Conservation (phyloP, 2,329 filamentous ascomycete species). For the Cladobotryum mycophilum region DNA sequence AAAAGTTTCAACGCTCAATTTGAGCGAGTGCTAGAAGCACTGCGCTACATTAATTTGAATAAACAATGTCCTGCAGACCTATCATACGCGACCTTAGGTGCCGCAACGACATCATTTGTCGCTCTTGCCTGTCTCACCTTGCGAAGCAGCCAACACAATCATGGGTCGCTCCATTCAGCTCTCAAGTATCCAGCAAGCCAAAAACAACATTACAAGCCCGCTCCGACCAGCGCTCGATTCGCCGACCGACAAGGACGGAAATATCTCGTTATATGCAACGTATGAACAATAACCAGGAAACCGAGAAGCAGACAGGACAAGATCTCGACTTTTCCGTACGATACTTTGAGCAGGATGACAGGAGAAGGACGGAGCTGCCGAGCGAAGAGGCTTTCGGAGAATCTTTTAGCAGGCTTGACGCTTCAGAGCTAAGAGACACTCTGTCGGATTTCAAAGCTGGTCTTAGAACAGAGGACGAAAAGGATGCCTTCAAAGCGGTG, state of each 20-base stretch:
- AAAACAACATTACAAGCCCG: conserved; percentile 15
- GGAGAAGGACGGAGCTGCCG: conserved; percentile 31
- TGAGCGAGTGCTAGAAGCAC: conserved; percentile 11
- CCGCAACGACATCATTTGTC: conserved; percentile 32
- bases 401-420: conserved; percentile 31
- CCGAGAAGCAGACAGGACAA: conserved; percentile 13
- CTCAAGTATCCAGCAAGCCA: conserved; percentile 18
- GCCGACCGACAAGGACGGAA: conserved; percentile 22
- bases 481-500: conserved; percentile 29
- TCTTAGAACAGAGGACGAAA: conserved; percentile 30
- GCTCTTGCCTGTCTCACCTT: conserved; percentile 29
- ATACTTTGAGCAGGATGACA: conserved; percentile 43
- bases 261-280: conserved; percentile 23
- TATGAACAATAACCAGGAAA: conserved; percentile 20
- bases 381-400: conserved; percentile 35
- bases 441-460: conserved; percentile 33
- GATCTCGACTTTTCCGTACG: conserved; percentile 30
- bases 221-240: conserved; percentile 13
- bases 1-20: conserved; percentile 1
- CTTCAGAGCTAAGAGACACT: conserved; percentile 29
- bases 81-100: conserved; percentile 29
- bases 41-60: conserved; percentile 2
- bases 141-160: conserved; percentile 21
- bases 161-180: conserved; percentile 29
- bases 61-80: conserved; percentile 31